A percentile compares a stretch with the other conserved stretches of the same genome.
Conservation (phyloP, 768 basidiomycete species). For the Russula dissimulans region DNA sequence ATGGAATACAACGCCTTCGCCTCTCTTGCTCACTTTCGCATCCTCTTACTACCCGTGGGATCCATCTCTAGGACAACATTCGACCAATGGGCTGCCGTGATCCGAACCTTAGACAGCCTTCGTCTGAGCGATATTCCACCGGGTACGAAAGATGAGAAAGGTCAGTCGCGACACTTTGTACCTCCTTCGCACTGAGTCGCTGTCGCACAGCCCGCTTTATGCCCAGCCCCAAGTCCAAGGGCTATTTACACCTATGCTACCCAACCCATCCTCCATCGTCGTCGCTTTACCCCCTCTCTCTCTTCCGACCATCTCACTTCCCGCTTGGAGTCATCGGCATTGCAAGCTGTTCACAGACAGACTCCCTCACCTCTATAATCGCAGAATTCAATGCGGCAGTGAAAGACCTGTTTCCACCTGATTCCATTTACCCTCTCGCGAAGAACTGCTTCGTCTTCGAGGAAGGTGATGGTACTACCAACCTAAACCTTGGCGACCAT, state of each 20-base stretch:
- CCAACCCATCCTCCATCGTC: constrained; percentile 65
- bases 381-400: constrained; percentile 60
- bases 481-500: constrained; percentile 46
- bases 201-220: constrained; percentile 62
- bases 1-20: constrained; percentile 73
- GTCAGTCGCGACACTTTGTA: constrained; percentile 31
- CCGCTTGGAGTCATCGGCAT: constrained; percentile 86
- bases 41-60: constrained; percentile 83
- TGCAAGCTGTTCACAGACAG: constrained; percentile 52
- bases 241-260: constrained; percentile 74
- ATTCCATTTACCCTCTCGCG: constrained; percentile 66
- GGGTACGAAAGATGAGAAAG: constrained; percentile 67
- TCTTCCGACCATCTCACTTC: constrained; percentile 73
- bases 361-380: constrained; percentile 43
- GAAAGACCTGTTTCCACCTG: constrained; percentile 55
- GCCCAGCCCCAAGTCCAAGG: constrained; percentile 65
- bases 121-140: constrained; percentile 78
- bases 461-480: constrained; percentile 46
- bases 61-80: constrained; percentile 59
- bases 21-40: constrained; percentile 74
- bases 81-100: constrained; percentile 63
- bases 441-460: constrained; percentile 84
- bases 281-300: constrained; percentile 55
- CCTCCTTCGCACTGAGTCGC: constrained; percentile 1
- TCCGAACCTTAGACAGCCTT: constrained; percentile 64